Evolutionary conservation across 2,329 filamentous ascomycete species (phyloP), one percentile per base, ranked within the genome.

Genomic region (Cladophialophora psammophila): DNA sequence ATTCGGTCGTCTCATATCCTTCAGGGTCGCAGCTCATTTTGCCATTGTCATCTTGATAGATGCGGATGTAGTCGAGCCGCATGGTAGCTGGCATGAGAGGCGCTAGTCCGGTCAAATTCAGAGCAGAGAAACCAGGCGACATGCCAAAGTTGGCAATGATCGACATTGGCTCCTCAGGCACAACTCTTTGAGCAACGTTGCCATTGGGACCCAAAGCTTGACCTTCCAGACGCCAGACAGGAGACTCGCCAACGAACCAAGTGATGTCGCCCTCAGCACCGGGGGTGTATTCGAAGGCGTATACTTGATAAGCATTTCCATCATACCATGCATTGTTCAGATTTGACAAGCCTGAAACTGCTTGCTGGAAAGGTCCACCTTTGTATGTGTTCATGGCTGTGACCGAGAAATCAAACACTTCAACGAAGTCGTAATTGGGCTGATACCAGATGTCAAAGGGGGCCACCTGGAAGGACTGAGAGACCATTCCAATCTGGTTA

Each of bases 371-470:
- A 1, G 82, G 80, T 2, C 87, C 87, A 67, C 88, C 88, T 63
- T 85, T 83, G 75, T 90, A 90, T 5, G 73, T 69, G 75, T 90
- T 90, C 75, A 89, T 84, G 20, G 80, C 69, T 0, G 86, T 87
- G 65, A 88, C 78, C 1, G 77, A 75, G 35, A 82, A 77, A 71
- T 92, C 86, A 71, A 91, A 91, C 1, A 91, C 80, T 67, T 90
- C 88, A 45, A 88, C 77, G 71, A 86, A 91, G 18, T 91, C 85
- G 70, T 85, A 85, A 73, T 90, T 83, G 8, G 89, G 88, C 77
- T 87, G 86, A 74, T 90, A 91, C 83, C 86, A 90, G 54, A 89
- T 82, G 74, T 92, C 90, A 71, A 91, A 91, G 1, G 89, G 90
- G 1, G 89, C 90, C 65, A 88, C 82, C 73, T 91, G 88, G 74